Evolutionary conservation across 495 filamentous ascomycete genomes (phyloP).

Genomic region (Penicillium canariense): DNA sequence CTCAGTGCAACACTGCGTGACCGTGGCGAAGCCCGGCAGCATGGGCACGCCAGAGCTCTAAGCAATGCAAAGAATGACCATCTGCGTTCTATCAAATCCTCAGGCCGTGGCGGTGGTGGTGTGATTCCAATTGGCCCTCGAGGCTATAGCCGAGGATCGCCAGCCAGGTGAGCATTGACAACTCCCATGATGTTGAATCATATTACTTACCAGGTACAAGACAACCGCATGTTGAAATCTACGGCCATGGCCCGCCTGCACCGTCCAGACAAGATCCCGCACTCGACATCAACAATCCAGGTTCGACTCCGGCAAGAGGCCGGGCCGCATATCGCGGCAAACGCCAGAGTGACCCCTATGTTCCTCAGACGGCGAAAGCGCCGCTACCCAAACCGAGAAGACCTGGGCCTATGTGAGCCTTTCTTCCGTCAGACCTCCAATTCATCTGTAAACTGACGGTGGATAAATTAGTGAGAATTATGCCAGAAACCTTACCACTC

Average conservation of each 20-base stretch:
- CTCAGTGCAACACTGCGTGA: slow-evolving; percentile 17
- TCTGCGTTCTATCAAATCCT: not conserved
- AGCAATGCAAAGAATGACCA: not conserved
- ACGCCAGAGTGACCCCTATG: not conserved
- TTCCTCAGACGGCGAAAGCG: not conserved
- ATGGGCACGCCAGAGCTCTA: not conserved
- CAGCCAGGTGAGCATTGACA: not conserved
- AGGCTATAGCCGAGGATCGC: slow-evolving; percentile 3
- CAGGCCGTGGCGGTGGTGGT: slow-evolving; percentile 24
- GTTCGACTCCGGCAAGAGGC: not conserved
- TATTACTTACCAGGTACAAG: not conserved
- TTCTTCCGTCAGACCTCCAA: not conserved
- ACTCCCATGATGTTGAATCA: not conserved
- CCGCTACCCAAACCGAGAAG: not conserved
- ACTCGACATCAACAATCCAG: slow-evolving; percentile 20
- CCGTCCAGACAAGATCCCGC: slow-evolving; percentile 22
- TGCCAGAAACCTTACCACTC: not conserved
- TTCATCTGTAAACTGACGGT: not conserved
- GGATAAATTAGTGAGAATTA: not conserved
- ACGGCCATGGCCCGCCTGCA: not conserved
- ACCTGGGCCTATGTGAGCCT: not conserved
- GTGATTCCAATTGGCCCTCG: slow-evolving; percentile 17
- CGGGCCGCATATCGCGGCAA: not conserved
- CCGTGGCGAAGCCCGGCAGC: not conserved
- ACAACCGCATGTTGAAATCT: not conserved